These are phyloP conservation scores for Tolypocladium cylindrosporum DNA, from an alignment of 2,329 filamentous ascomycete genomes.

Conservation along the genomic window DNA sequence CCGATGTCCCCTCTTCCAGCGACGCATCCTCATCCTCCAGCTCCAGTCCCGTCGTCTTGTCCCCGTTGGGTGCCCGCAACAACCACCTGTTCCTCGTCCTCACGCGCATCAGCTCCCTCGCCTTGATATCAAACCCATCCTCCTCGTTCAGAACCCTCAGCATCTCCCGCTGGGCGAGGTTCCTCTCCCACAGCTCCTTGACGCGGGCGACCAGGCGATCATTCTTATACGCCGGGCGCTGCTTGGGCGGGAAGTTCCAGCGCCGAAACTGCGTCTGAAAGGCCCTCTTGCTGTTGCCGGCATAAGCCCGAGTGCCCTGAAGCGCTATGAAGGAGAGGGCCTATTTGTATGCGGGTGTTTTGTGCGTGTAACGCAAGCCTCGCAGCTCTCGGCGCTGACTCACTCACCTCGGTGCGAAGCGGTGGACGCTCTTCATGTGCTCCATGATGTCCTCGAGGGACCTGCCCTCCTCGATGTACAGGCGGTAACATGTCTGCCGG, in stretches of 20 bases:
- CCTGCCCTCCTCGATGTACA: conserved; percentile 70
- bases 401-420: conserved; percentile 64
- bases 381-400: conserved; percentile 10
- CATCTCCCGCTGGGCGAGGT: conserved; percentile 65
- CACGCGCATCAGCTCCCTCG: conserved; percentile 60
- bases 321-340: not conserved
- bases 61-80: conserved; percentile 50
- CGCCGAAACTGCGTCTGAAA: conserved; percentile 67
- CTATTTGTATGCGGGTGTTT: not conserved
- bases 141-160: conserved; percentile 58
- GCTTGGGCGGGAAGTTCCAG: conserved; percentile 71
- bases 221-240: conserved; percentile 63
- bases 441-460: conserved; percentile 66
- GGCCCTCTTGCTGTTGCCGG: conserved; percentile 53
- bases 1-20: conserved; percentile 5
- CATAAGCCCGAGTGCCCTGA: conserved; percentile 6
- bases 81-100: conserved; percentile 60
- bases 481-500: conserved; percentile 35
- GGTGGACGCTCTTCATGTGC: conserved; percentile 53
- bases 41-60: conserved; percentile 28
- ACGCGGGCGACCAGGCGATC: conserved; percentile 56
- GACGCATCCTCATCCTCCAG: conserved; percentile 7
- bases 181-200: conserved; percentile 68
- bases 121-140: conserved; percentile 60
- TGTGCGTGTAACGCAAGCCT: not conserved